Percentiles rank a stretch among this genome's conserved stretches.
Evolutionary conservation across 169 alveolate species (phyloP).

Genomic region (Babesia gibsoni): DNA sequence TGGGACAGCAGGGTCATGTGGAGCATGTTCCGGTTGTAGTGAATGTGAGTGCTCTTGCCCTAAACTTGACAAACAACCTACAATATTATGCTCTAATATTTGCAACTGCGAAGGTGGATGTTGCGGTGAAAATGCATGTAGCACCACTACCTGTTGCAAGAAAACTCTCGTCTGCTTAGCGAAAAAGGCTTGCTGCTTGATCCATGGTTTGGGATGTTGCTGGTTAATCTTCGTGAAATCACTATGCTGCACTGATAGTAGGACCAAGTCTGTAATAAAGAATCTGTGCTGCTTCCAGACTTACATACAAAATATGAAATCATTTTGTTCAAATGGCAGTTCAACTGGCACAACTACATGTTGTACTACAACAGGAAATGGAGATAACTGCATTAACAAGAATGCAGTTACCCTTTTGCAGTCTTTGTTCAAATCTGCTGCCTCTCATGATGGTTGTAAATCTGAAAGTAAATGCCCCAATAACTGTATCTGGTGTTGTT

Average conservation of each 20-base stretch:
- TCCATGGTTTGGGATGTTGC: background rate
- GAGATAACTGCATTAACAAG: background rate
- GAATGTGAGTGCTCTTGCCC: too few species aligned
- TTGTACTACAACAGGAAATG: too few species aligned
- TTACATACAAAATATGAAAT: too few species aligned
- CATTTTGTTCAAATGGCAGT: too few species aligned
- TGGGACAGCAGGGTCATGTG: too few species aligned
- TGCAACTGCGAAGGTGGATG: background rate
- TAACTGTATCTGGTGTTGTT: background rate
- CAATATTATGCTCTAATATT: background rate
- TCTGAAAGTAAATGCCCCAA: too few species aligned
- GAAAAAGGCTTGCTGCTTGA: background rate
- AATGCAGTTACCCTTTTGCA: background rate
- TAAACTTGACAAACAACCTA: too few species aligned
- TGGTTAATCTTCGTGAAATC: background rate
- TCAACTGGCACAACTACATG: too few species aligned
- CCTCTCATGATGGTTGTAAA: too few species aligned
- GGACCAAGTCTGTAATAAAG: background rate
- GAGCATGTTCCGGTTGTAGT: too few species aligned
- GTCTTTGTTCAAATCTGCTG: background rate
- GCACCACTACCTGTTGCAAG: background rate
- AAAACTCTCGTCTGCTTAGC: background rate
- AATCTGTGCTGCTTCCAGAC: too few species aligned
- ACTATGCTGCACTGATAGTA: background rate
- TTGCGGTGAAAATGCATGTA: background rate